A percentile compares a stretch with the other conserved stretches of the same genome.
Evolutionary conservation across 495 filamentous ascomycete species (phyloP).

Genomic region (Sporormia fimetaria): DNA sequence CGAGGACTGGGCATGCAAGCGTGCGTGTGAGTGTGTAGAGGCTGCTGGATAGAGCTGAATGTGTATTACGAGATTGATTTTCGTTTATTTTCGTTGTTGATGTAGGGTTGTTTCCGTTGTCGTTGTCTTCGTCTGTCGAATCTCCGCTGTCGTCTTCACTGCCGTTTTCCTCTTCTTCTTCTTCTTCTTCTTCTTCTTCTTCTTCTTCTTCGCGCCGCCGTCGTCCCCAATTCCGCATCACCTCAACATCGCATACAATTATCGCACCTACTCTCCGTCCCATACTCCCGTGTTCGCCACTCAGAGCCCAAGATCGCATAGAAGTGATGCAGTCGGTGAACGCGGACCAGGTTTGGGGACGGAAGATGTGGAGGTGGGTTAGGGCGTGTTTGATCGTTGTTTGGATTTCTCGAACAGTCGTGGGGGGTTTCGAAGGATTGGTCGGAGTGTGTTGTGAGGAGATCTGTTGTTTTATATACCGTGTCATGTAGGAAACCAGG

Average conservation of each 20-base stretch:
- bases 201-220: no score
- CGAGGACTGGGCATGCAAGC: no score
- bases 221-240: no score
- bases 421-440: no score
- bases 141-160: no score
- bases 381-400: conserved; percentile 8
- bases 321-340: conserved; percentile 39
- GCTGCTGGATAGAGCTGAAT: no score
- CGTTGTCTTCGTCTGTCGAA: no score
- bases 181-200: no score
- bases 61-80: no score
- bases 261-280: conserved; percentile 40
- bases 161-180: no score
- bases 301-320: conserved; percentile 45
- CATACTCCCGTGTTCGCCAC: conserved; percentile 38
- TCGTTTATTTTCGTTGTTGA: conserved; percentile 32
- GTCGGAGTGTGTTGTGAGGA: no score
- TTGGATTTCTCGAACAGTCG: neutral
- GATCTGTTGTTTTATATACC: neutral
- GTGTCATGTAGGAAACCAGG: conserved; percentile 27
- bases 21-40: no score
- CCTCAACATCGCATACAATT: conserved; percentile 41
- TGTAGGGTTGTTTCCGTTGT: conserved; percentile 27
- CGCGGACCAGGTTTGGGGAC: conserved; percentile 42
- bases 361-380: conserved; percentile 43